Conservation (phyloP, 2,329 filamentous ascomycete species). For the Epichloe festucae region DNA sequence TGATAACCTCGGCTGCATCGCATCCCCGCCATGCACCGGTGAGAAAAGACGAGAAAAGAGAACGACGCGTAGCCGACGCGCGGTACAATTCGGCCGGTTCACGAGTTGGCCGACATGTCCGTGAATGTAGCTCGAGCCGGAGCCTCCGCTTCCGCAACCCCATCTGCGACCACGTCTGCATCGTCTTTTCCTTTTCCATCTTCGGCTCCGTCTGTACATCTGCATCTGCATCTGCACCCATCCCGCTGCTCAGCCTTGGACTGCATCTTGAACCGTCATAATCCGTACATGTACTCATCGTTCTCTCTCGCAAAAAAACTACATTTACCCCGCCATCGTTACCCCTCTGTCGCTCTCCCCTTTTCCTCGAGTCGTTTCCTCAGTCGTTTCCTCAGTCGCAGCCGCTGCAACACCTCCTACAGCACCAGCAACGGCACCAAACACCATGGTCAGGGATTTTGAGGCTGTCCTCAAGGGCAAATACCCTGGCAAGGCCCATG, state of each 20-base stretch:
- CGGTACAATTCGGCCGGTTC: background rate
- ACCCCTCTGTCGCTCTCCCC: background rate
- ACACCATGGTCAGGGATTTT: constrained; percentile 27
- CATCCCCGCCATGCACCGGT: too few species aligned
- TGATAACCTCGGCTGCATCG: too few species aligned
- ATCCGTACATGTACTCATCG: background rate
- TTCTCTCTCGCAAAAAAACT: background rate
- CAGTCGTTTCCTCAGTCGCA: background rate
- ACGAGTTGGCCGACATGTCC: background rate
- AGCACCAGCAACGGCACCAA: background rate
- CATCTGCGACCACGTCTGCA: background rate
- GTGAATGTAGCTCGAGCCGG: background rate
- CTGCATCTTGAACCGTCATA: background rate
- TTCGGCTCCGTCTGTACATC: background rate
- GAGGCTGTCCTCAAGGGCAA: constrained; percentile 46
- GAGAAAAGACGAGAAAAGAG: too few species aligned
- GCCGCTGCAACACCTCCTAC: background rate
- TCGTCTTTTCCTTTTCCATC: background rate
- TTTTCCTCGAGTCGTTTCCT: background rate
- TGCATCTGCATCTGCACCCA: background rate
- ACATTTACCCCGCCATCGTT: background rate
- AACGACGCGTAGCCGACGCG: too few species aligned
- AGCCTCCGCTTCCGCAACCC: background rate
- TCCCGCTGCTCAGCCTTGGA: background rate
- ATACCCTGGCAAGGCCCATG: constrained; percentile 79